phyloP scores from a whole-genome alignment of 2,329 filamentous ascomycete genomes.

The Fusarium armeniacum region DNA sequence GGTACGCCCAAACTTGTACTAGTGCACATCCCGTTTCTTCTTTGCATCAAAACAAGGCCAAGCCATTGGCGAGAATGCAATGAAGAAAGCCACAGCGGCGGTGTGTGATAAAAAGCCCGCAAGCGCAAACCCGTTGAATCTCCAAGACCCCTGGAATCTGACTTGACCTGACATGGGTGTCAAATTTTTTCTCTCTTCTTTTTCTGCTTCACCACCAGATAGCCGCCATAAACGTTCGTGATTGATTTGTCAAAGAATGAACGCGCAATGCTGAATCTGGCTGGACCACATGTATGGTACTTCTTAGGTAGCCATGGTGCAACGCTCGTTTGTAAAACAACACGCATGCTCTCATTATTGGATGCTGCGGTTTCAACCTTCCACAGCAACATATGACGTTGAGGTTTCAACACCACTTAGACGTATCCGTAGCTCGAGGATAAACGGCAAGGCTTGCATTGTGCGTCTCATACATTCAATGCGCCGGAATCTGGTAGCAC shows the following conservation, averaged over 20 bases:
- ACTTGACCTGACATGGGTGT: slow-evolving; percentile 25
- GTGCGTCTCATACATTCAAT: slow-evolving; percentile 23
- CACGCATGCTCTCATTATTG: slow-evolving; percentile 22
- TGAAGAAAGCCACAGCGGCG: slow-evolving; percentile 37
- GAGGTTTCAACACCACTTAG: slow-evolving; percentile 14
- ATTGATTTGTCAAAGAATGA: slow-evolving; percentile 26
- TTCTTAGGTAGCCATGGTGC: slow-evolving; percentile 7
- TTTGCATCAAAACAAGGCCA: slow-evolving; percentile 32
- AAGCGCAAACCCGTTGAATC: slow-evolving; percentile 39
- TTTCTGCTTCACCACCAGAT: slow-evolving; percentile 18
- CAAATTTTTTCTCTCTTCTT: background rate
- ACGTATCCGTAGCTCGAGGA: slow-evolving; percentile 1
- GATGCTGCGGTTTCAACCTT: slow-evolving; percentile 27
- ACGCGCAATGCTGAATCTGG: slow-evolving; percentile 20
- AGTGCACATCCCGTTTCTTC: slow-evolving; percentile 39
- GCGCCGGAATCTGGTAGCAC: slow-evolving; percentile 13
- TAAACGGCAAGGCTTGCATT: slow-evolving; percentile 32
- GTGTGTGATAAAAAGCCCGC: slow-evolving; percentile 34
- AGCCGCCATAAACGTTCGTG: slow-evolving; percentile 30
- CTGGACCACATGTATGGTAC: slow-evolving; percentile 15
- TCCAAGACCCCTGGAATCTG: slow-evolving; percentile 30
- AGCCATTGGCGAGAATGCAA: slow-evolving; percentile 34
- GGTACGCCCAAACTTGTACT: slow-evolving; percentile 35
- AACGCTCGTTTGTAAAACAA: slow-evolving; percentile 5
- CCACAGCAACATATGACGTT: slow-evolving; percentile 35